phyloP scores from a whole-genome alignment of 441 rosid species.

The Melastoma candidum region DNA sequence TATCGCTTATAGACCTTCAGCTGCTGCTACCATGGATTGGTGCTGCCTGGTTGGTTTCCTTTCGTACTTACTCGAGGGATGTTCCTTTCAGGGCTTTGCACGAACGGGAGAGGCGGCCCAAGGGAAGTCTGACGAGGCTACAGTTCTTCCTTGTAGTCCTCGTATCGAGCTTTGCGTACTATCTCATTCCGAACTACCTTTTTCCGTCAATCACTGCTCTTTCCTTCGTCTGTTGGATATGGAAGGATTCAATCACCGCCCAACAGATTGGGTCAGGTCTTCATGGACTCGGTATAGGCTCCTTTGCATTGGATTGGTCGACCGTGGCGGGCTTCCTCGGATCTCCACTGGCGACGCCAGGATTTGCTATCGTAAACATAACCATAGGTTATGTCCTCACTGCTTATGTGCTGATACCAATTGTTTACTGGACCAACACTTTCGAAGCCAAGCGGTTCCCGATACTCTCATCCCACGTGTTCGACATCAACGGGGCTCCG shows the following conservation, averaged over 20 bases:
- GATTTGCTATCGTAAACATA: slow-evolving; percentile 29
- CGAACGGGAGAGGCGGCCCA: slow-evolving; percentile 27
- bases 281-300: slow-evolving; percentile 32
- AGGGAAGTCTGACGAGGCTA: slow-evolving; percentile 32
- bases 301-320: slow-evolving; percentile 36
- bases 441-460: slow-evolving; percentile 35
- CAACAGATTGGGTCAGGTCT: slow-evolving; percentile 34
- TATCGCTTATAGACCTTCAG: background rate
- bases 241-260: slow-evolving; percentile 31
- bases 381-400: slow-evolving; percentile 25
- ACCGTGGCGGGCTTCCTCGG: slow-evolving; percentile 27
- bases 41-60: background rate
- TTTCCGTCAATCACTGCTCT: slow-evolving; percentile 33
- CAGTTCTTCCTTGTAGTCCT: slow-evolving; percentile 35
- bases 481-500: slow-evolving; percentile 12
- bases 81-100: slow-evolving; percentile 30
- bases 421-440: slow-evolving; percentile 28
- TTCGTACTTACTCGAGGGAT: background rate
- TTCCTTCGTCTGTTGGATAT: slow-evolving; percentile 35
- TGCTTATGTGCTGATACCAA: slow-evolving; percentile 24
- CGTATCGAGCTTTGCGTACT: slow-evolving; percentile 32
- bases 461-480: slow-evolving; percentile 24
- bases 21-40: background rate
- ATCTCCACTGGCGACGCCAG: slow-evolving; percentile 32
- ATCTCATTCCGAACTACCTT: slow-evolving; percentile 29